Evolutionary conservation across 1,284 basidiomycete species (phyloP).

Genomic region (Malassezia slooffiae): DNA sequence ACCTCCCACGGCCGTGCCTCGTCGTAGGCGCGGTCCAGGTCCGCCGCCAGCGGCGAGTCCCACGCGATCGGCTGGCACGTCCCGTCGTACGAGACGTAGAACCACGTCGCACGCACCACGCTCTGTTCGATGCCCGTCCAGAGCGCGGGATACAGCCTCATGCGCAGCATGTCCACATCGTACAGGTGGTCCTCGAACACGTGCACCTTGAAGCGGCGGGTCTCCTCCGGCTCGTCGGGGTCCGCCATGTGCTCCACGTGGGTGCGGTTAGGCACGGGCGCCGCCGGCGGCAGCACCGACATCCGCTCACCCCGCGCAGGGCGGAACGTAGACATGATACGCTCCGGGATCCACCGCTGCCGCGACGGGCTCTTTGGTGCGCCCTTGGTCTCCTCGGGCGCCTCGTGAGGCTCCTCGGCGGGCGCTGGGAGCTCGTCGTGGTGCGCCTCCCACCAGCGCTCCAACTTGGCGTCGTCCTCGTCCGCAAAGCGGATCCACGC

Average conservation of each 20-base stretch:
- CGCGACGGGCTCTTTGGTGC: too few relatives aligned
- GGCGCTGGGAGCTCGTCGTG: constrained; percentile 15
- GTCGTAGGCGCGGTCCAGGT: constrained; percentile 45
- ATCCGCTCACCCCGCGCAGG: not conserved
- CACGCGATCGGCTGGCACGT: constrained; percentile 35
- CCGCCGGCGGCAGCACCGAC: constrained; percentile 7
- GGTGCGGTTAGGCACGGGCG: constrained; percentile 2
- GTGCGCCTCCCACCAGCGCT: constrained; percentile 23
- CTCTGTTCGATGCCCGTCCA: constrained; percentile 46
- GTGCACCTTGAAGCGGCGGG: constrained; percentile 23
- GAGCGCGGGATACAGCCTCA: constrained; percentile 46
- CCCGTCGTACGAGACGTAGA: constrained; percentile 42
- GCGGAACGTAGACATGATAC: not conserved
- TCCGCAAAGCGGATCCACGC: constrained; percentile 35
- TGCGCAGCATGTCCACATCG: constrained; percentile 37
- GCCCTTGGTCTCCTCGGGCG: constrained; percentile 4
- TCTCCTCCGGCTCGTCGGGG: constrained; percentile 30
- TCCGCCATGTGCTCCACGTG: constrained; percentile 20
- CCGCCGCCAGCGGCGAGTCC: constrained; percentile 34
- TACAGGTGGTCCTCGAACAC: constrained; percentile 44
- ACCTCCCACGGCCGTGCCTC: constrained; percentile 44
- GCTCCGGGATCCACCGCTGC: constrained; percentile 1
- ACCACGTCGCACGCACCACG: constrained; percentile 46
- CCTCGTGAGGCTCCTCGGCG: not conserved
- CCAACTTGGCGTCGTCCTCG: constrained; percentile 28